These are phyloP conservation scores for Penicillium waksmanii DNA, from an alignment of 495 filamentous ascomycete genomes.

Conservation along the genomic window DNA sequence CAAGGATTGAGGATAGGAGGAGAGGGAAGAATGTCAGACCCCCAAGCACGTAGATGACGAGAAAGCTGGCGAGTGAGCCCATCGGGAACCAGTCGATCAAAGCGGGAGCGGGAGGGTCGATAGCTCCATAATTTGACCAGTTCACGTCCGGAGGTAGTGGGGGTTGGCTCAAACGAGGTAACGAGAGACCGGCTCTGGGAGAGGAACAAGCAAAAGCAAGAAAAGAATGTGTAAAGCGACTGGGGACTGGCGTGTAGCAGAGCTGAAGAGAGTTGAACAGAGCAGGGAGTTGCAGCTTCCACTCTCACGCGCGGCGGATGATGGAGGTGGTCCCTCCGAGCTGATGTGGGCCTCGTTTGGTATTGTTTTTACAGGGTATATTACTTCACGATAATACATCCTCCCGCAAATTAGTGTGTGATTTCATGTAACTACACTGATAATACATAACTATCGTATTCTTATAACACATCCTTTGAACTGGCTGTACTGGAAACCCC, in stretches of 20 bases:
- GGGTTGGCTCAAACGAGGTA: conserved; percentile 9
- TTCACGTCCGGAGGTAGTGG: conserved; percentile 10
- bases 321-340: conserved; percentile 20
- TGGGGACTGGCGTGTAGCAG: background rate
- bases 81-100: conserved; percentile 53
- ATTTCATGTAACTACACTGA: background rate
- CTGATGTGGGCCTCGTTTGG: conserved; percentile 9
- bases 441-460: background rate
- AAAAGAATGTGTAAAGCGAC: conserved; percentile 8
- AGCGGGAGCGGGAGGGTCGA: conserved; percentile 31
- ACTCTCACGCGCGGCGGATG: conserved; percentile 19
- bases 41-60: conserved; percentile 82
- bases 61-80: conserved; percentile 70
- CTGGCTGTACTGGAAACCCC: conserved; percentile 18
- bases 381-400: background rate
- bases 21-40: conserved; percentile 90
- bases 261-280: conserved; percentile 9
- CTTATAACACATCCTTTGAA: background rate
- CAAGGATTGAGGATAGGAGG: conserved; percentile 61
- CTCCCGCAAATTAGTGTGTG: background rate
- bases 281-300: conserved; percentile 33
- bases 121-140: conserved; percentile 40
- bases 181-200: conserved; percentile 27
- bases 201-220: conserved; percentile 11
- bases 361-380: background rate